Evolutionary conservation across 163 green algal species (phyloP).

Genomic region (Picocystis sp.): DNA sequence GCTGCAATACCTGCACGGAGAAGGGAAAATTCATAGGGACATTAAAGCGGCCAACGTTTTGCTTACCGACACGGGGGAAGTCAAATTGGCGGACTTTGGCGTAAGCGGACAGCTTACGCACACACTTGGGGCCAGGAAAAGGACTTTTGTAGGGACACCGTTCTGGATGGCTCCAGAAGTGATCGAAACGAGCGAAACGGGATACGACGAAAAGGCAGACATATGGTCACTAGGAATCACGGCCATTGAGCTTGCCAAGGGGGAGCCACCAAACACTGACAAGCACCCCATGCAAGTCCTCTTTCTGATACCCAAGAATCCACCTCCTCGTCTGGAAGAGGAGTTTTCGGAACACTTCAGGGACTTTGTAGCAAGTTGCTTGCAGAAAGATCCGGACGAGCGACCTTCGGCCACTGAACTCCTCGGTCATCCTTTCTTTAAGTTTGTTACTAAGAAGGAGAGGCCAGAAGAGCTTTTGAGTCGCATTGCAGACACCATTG

Average conservation of each 20-base stretch:
- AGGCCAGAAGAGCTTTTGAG: too few relatives aligned
- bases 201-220: constrained; percentile 70
- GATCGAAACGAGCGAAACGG: constrained; percentile 50
- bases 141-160: constrained; percentile 89
- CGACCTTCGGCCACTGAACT: constrained; percentile 49
- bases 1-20: constrained; percentile 33
- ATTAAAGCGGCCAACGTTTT: constrained; percentile 80
- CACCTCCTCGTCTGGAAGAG: constrained; percentile 42
- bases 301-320: constrained; percentile 80
- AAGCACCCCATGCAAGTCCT: constrained; percentile 78
- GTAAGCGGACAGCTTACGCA: constrained; percentile 73
- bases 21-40: constrained; percentile 64
- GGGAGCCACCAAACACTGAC: constrained; percentile 54
- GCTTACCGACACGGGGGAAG: constrained; percentile 42
- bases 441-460: too few relatives aligned
- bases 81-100: constrained; percentile 77
- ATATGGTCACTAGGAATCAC: constrained; percentile 91
- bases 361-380: constrained; percentile 57
- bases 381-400: constrained; percentile 54
- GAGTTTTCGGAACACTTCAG: constrained; percentile 41
- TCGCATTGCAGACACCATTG: too few relatives aligned
- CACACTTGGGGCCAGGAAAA: constrained; percentile 64
- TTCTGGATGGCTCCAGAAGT: constrained; percentile 8
- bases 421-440: constrained; percentile 58
- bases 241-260: constrained; percentile 82